Percentiles rank a stretch among this genome's conserved stretches.
Evolutionary conservation across 441 rosid species (phyloP).

Genomic region (Biscutella laevigata): DNA sequence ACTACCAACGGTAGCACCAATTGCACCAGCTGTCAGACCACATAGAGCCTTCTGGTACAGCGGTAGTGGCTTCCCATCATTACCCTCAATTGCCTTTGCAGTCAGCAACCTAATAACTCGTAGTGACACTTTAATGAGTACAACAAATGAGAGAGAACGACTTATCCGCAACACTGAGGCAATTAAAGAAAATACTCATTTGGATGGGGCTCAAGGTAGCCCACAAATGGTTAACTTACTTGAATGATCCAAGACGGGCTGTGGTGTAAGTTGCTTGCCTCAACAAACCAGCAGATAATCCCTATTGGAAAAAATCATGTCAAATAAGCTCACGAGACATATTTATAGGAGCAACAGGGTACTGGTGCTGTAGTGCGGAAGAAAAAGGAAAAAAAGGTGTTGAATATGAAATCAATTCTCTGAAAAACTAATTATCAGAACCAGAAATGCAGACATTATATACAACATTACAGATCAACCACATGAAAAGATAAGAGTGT

Average conservation of each 20-base stretch:
- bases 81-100: constrained; percentile 74
- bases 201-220: neutral
- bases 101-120: constrained; percentile 55
- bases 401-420: neutral
- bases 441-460: neutral
- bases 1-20: constrained; percentile 81
- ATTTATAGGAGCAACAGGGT: neutral
- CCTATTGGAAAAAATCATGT: constrained; percentile 36
- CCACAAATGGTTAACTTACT: constrained; percentile 32
- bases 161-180: neutral
- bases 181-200: neutral
- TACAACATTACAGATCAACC: neutral
- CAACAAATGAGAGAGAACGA: neutral
- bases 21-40: constrained; percentile 97
- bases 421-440: neutral
- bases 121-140: neutral
- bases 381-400: neutral
- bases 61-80: constrained; percentile 92
- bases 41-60: constrained; percentile 93
- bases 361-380: neutral
- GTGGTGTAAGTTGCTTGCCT: constrained; percentile 99
- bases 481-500: neutral
- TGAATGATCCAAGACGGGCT: constrained; percentile 96
- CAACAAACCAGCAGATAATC: constrained; percentile 83
- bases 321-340: neutral